Percentiles rank a stretch among this genome's conserved stretches.
These are phyloP conservation scores for Plasmodium knowlesi DNA, from an alignment of 169 alveolate genomes.

Conservation along the genomic window DNA sequence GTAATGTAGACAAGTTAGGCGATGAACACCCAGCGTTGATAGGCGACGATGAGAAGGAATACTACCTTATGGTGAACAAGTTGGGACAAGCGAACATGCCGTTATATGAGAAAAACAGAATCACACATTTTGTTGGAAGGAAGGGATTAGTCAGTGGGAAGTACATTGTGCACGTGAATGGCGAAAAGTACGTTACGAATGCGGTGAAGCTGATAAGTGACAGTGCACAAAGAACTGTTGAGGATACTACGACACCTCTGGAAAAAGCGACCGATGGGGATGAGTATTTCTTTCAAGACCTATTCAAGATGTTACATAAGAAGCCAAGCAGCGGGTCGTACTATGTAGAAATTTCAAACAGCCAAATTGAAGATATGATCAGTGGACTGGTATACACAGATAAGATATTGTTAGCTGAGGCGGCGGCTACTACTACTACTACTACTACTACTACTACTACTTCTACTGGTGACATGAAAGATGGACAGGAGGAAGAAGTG, in stretches of 20 bases:
- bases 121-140: not conserved
- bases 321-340: slow-evolving; percentile 10
- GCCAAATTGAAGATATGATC: not conserved
- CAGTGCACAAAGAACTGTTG: not conserved
- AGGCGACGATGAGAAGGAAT: not conserved
- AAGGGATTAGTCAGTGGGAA: not conserved
- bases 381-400: not conserved
- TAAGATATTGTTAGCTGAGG: not conserved
- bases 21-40: not conserved
- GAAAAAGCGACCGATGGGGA: not conserved
- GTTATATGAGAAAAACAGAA: not conserved
- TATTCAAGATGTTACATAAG: slow-evolving; percentile 3
- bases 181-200: not conserved
- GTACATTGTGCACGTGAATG: not conserved
- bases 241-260: not conserved
- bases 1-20: not conserved
- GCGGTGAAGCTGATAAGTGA: not conserved
- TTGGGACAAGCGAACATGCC: not conserved
- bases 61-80: not conserved
- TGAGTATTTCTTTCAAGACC: not conserved
- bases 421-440: not conserved
- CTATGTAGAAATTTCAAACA: not conserved
- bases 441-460: too few species aligned
- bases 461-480: not conserved
- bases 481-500: not conserved